Percentiles rank a stretch among this genome's conserved stretches.
These are phyloP conservation scores for Cladophialophora yegresii DNA, from an alignment of 2,329 filamentous ascomycete species.

Conservation along the genomic window DNA sequence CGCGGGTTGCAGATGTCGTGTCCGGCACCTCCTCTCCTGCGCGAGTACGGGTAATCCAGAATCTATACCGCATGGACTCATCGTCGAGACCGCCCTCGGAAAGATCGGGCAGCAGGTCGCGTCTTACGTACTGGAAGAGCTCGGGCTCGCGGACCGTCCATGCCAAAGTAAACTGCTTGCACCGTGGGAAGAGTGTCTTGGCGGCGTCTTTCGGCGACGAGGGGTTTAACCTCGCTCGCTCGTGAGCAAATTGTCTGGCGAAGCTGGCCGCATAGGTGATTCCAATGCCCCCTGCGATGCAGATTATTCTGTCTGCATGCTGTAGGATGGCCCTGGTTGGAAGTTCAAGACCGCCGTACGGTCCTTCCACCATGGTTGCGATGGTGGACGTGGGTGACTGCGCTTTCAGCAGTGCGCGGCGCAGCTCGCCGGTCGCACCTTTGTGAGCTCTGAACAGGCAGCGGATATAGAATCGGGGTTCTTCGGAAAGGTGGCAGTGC, in stretches of 20 bases:
- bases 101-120: slow-evolving; percentile 10
- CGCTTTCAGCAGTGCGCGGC: neutral
- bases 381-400: neutral
- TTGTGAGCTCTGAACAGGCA: neutral
- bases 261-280: slow-evolving; percentile 38
- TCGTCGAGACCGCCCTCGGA: neutral
- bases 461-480: neutral
- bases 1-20: slow-evolving; percentile 5
- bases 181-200: neutral
- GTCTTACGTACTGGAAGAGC: slow-evolving; percentile 12
- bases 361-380: slow-evolving; percentile 19
- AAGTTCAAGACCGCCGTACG: slow-evolving; percentile 22
- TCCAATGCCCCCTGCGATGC: slow-evolving; percentile 44
- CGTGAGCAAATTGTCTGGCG: slow-evolving; percentile 17
- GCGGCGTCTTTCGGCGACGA: neutral
- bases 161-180: slow-evolving; percentile 17
- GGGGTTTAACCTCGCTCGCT: neutral
- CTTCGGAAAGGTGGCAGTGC: neutral
- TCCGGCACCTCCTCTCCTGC: neutral
- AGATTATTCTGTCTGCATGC: slow-evolving; percentile 39
- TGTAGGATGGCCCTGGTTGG: slow-evolving; percentile 6
- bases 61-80: slow-evolving; percentile 7
- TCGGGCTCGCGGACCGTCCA: slow-evolving; percentile 22
- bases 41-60: slow-evolving; percentile 4
- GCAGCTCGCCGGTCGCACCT: slow-evolving; percentile 1